A percentile compares a stretch with the other conserved stretches of the same genome.
phyloP scores from a whole-genome alignment of 176 grass and related monocot species.

The Thalia dealbata region DNA sequence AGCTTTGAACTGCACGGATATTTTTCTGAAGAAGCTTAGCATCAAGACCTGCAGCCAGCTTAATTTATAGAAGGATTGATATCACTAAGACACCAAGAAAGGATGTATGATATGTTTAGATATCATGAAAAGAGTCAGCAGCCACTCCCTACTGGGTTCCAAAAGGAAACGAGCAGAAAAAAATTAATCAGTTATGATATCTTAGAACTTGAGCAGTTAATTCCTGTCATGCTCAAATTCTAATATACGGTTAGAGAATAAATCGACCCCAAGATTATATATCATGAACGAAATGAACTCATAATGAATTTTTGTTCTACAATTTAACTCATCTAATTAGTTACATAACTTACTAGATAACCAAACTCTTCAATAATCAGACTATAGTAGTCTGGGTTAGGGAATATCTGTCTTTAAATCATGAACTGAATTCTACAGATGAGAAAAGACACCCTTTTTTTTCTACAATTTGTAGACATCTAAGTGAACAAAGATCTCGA shows the following conservation, averaged over 20 bases:
- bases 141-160: too few relatives aligned
- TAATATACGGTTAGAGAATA: neutral
- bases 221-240: neutral
- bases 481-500: neutral
- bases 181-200: neutral
- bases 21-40: neutral
- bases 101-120: neutral
- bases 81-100: neutral
- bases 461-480: neutral
- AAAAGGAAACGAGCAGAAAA: neutral
- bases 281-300: neutral
- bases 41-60: neutral
- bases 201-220: neutral
- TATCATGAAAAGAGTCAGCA: too few relatives aligned
- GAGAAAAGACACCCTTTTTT: neutral
- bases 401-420: neutral
- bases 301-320: neutral
- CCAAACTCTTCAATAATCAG: neutral
- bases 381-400: neutral
- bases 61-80: neutral
- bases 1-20: too few relatives aligned
- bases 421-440: neutral
- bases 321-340: neutral
- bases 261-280: neutral
- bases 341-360: neutral